phyloP scores from a whole-genome alignment of 371 early-diverging fungal species.

The Mucor circinelloides region DNA sequence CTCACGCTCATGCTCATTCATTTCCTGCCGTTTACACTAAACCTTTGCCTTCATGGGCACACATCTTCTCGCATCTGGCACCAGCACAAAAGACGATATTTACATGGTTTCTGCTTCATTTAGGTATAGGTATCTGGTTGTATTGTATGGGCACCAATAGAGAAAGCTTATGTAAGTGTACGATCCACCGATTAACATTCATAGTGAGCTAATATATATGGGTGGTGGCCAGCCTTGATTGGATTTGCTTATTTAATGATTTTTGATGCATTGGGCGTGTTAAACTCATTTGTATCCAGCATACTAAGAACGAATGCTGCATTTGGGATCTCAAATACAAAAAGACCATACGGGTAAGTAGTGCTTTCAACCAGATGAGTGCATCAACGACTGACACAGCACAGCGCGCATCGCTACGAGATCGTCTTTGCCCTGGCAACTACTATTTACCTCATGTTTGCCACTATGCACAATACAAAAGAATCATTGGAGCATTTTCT shows the following conservation, averaged over 20 bases:
- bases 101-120: constrained; percentile 58
- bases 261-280: constrained; percentile 68
- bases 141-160: constrained; percentile 55
- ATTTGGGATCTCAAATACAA: constrained; percentile 52
- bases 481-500: constrained; percentile 67
- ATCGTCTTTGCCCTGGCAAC: constrained; percentile 62
- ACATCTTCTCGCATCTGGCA: constrained; percentile 50
- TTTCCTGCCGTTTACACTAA: constrained; percentile 36
- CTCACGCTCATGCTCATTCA: constrained; percentile 31
- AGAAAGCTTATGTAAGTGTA: constrained; percentile 54
- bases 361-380: neutral
- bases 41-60: constrained; percentile 44
- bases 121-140: constrained; percentile 46
- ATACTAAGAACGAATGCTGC: constrained; percentile 49
- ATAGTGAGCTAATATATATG: neutral
- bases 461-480: constrained; percentile 70
- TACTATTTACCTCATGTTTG: constrained; percentile 63
- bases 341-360: constrained; percentile 63
- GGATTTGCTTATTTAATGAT: constrained; percentile 60
- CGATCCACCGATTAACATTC: too few relatives aligned
- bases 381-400: neutral
- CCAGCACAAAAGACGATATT: constrained; percentile 66
- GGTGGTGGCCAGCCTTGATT: constrained; percentile 43
- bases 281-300: constrained; percentile 59
- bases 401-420: constrained; percentile 60